Evolutionary conservation across 768 basidiomycete genomes (phyloP).

Genomic region (Pisolithus albus): DNA sequence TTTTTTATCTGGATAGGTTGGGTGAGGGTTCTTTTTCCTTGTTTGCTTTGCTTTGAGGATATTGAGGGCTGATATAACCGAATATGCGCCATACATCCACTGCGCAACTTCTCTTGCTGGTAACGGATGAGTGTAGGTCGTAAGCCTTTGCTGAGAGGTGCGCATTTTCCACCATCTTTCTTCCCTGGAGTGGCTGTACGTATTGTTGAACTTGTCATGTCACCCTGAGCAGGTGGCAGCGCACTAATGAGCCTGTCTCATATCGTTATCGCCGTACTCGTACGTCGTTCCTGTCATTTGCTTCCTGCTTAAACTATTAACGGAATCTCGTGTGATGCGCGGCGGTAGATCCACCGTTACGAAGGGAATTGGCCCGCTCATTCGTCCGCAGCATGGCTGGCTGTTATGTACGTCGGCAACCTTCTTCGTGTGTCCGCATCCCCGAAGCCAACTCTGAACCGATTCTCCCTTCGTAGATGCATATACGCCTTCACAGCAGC

Average conservation of each 20-base stretch:
- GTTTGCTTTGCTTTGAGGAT: background rate
- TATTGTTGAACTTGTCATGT: background rate
- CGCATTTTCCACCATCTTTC: background rate
- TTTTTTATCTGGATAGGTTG: conserved; percentile 59
- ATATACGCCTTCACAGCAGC: conserved; percentile 72
- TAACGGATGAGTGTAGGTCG: conserved; percentile 37
- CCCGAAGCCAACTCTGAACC: background rate
- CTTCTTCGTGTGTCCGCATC: background rate
- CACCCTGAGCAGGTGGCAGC: conserved; percentile 41
- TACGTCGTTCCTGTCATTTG: conserved; percentile 20
- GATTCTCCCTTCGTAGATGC: conserved; percentile 31
- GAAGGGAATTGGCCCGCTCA: conserved; percentile 55
- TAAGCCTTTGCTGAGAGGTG: conserved; percentile 54
- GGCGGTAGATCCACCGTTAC: conserved; percentile 36
- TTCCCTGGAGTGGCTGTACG: background rate
- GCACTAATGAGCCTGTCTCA: conserved; percentile 60
- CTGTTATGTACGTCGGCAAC: conserved; percentile 48
- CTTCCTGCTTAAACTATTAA: background rate
- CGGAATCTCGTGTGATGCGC: background rate
- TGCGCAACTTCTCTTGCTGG: background rate
- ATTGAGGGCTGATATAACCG: background rate
- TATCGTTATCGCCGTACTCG: conserved; percentile 56
- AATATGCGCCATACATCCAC: background rate
- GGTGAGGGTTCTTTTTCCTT: conserved; percentile 32
- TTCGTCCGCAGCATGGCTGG: conserved; percentile 53